Evolutionary conservation across 192 early-diverging fungal genomes (phyloP).

Genomic region (Anaeromyces robustus): DNA sequence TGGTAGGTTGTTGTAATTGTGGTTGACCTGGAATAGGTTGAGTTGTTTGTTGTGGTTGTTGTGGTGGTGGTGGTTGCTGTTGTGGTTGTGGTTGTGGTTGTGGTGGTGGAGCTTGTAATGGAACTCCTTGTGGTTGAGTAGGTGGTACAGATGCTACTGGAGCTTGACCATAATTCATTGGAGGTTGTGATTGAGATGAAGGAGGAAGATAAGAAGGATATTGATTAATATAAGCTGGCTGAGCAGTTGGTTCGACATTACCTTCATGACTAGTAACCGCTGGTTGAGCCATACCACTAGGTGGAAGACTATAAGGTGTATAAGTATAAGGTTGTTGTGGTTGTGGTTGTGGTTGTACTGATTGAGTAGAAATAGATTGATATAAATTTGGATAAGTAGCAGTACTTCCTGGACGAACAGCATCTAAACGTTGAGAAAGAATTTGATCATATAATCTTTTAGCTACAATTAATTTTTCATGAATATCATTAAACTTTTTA

Average conservation of each 20-base stretch:
- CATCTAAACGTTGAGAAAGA: slow-evolving; percentile 25
- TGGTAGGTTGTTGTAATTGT: neutral
- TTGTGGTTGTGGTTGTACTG: slow-evolving; percentile 11
- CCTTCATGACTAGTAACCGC: neutral
- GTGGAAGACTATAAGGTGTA: slow-evolving; percentile 1
- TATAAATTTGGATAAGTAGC: slow-evolving; percentile 9
- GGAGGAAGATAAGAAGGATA: neutral
- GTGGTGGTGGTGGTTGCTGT: neutral
- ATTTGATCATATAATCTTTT: slow-evolving; percentile 76
- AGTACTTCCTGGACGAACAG: slow-evolving; percentile 5
- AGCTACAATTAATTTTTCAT: slow-evolving; percentile 67
- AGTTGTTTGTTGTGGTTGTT: too few species aligned
- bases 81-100: too few species aligned
- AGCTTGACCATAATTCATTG: too few species aligned
- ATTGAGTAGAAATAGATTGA: slow-evolving; percentile 7
- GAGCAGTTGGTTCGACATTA: neutral
- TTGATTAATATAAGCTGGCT: neutral
- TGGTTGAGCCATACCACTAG: neutral
- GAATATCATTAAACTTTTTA: slow-evolving; percentile 55
- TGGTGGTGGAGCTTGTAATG: too few species aligned
- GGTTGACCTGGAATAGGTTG: neutral
- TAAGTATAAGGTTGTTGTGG: slow-evolving; percentile 10
- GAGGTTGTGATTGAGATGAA: too few species aligned
- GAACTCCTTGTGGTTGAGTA: too few species aligned
- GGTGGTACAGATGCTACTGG: too few species aligned